Conservation (phyloP, 345 rosid species). For the Erysimum cheiranthoides region DNA sequence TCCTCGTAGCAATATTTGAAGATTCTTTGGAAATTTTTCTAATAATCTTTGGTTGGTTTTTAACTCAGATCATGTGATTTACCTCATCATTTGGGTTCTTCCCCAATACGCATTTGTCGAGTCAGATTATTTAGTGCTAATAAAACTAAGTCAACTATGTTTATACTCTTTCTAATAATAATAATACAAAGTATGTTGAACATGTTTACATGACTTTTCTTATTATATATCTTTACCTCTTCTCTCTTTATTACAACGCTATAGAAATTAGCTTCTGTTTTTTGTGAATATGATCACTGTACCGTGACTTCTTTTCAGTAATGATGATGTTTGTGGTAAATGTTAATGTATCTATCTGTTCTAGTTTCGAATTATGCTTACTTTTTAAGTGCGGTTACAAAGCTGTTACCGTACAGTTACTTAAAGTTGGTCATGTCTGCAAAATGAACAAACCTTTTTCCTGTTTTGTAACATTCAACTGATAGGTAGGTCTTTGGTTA, state of each 20-base stretch:
- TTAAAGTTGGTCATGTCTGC: neutral
- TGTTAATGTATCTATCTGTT: neutral
- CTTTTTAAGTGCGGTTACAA: too few relatives aligned
- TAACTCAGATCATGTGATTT: too few relatives aligned
- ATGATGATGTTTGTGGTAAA: neutral
- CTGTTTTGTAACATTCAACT: too few relatives aligned
- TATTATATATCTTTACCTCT: neutral
- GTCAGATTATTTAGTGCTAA: neutral
- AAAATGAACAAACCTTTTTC: too few relatives aligned
- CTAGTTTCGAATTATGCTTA: neutral
- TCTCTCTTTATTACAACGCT: too few relatives aligned
- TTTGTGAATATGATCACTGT: neutral
- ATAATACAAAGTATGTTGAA: neutral
- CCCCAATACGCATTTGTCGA: neutral
- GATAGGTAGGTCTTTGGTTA: too few relatives aligned
- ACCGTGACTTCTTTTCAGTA: neutral
- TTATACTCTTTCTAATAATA: neutral
- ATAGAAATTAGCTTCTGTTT: neutral
- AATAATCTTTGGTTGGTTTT: too few relatives aligned
- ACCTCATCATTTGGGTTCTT: too few relatives aligned
- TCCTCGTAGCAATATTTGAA: conserved; percentile 54
- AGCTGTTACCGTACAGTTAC: too few relatives aligned
- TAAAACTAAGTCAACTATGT: neutral
- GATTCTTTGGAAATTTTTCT: too few relatives aligned
- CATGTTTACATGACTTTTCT: neutral